A percentile compares a stretch with the other conserved stretches of the same genome.
phyloP scores from a whole-genome alignment of 441 rosid species.

The Raphanus hybrid region DNA sequence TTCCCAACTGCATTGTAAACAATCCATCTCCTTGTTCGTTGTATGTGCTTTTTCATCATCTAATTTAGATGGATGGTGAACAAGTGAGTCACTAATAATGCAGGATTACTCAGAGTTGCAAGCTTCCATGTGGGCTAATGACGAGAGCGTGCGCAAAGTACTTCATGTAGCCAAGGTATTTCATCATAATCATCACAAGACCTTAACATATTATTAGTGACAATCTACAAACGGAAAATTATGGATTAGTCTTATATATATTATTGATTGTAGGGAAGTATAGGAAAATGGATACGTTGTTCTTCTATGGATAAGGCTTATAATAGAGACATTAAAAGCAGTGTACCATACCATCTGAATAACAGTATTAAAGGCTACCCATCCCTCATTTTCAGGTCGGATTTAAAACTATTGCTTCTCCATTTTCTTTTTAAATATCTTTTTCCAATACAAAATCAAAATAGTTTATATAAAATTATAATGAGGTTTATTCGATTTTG shows the following conservation, averaged over 20 bases:
- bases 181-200: neutral
- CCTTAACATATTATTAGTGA: neutral
- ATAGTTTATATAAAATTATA: neutral
- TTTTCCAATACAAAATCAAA: neutral
- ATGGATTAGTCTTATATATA: neutral
- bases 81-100: neutral
- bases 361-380: conserved; percentile 29
- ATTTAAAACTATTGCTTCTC: neutral
- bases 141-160: neutral
- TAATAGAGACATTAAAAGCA: conserved; percentile 15
- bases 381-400: neutral
- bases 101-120: neutral
- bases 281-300: neutral
- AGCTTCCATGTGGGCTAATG: neutral
- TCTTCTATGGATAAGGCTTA: neutral
- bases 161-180: conserved; percentile 5
- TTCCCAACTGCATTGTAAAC: neutral
- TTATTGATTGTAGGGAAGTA: neutral
- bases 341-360: conserved; percentile 6
- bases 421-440: neutral
- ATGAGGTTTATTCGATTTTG: neutral
- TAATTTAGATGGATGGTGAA: neutral
- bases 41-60: neutral
- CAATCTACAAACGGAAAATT: neutral
- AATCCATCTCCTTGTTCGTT: neutral